phyloP scores from a whole-genome alignment of 768 basidiomycete species.

The Amanita pseudoporphyria region DNA sequence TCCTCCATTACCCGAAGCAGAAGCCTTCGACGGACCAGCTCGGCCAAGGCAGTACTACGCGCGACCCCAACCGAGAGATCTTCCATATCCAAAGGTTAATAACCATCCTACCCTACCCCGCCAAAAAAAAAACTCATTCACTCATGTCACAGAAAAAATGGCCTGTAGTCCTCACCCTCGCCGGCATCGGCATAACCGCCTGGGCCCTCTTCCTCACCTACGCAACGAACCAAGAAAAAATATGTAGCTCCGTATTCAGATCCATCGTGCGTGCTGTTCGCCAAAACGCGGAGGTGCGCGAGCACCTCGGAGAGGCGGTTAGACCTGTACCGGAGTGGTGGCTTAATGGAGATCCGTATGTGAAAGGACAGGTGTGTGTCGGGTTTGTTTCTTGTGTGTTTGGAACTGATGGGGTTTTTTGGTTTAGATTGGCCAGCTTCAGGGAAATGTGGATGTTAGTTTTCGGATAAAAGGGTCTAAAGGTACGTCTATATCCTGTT shows the following conservation, averaged over 20 bases:
- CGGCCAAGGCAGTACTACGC: constrained; percentile 29
- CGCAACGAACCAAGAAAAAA: constrained; percentile 68
- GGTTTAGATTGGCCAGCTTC: constrained; percentile 56
- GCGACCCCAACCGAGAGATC: constrained; percentile 23
- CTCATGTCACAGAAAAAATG: constrained; percentile 33
- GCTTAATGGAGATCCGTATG: constrained; percentile 67
- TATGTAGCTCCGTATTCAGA: constrained; percentile 65
- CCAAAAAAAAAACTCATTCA: neutral
- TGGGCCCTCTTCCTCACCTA: constrained; percentile 65
- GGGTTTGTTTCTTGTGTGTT: neutral
- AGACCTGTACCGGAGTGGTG: constrained; percentile 61
- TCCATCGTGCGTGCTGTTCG: constrained; percentile 54
- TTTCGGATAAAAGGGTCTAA: constrained; percentile 67
- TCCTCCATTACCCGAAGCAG: constrained; percentile 13
- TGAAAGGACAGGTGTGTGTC: constrained; percentile 52
- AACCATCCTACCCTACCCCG: neutral
- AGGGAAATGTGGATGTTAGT: constrained; percentile 71
- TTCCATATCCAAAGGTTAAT: constrained; percentile 26
- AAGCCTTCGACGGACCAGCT: constrained; percentile 22
- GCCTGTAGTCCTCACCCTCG: constrained; percentile 45
- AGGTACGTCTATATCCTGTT: constrained; percentile 30
- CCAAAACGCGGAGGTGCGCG: constrained; percentile 38
- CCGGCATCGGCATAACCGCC: constrained; percentile 42
- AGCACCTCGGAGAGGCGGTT: constrained; percentile 55
- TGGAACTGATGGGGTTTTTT: neutral